Evolutionary conservation across 2,329 filamentous ascomycete species (phyloP), one percentile per base, ranked within the genome.

Genomic region (Penicillium capsulatum): DNA sequence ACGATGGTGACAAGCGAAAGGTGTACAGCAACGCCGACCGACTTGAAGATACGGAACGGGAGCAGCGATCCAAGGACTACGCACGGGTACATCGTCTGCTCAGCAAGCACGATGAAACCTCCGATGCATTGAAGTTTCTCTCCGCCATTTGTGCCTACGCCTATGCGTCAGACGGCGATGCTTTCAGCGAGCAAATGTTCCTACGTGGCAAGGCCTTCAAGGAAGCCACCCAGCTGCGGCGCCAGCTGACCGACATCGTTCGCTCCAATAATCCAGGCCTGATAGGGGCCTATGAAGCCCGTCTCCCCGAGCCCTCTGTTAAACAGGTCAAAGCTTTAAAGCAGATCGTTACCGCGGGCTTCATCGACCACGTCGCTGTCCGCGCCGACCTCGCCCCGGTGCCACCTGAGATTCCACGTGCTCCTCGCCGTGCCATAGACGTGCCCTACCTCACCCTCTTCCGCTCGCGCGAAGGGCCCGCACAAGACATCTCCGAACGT

Each of bases 291-390:
- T 73, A 71, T 50, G 53, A 67, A 20, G 37, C 69, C 4, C 45
- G 75, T 67, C 51, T 91, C 68, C 65, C 77, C 61, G 60, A 81
- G 59, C 70, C 76, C 71, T 77, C 78, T 0, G 69, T 80, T 5
- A 84, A 81, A 50, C 83, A 89, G 58, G 71, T 94, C 17, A 81
- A 82, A 32, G 81, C 87, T 1, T 72, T 98, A 17, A 94, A 94
- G 63, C 87, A 96, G 60, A 94, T 97, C 68, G 81, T 87, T 15
- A 87, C 91, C 0, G 84, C 88, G 0, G 92, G 91, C 1, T 97
- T 96, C 68, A 81, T 97, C 57, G 92, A 98, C 65, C 86, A 96
- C 53, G 78, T 98, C 28, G 92, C 92, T 31, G 89, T 97, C 53
- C 86, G 92, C 44, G 87, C 86, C 3, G 91, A 98, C 63, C 72